phyloP scores from a whole-genome alignment of 805 yeast genomes.

The Suhomyces faveliae region DNA sequence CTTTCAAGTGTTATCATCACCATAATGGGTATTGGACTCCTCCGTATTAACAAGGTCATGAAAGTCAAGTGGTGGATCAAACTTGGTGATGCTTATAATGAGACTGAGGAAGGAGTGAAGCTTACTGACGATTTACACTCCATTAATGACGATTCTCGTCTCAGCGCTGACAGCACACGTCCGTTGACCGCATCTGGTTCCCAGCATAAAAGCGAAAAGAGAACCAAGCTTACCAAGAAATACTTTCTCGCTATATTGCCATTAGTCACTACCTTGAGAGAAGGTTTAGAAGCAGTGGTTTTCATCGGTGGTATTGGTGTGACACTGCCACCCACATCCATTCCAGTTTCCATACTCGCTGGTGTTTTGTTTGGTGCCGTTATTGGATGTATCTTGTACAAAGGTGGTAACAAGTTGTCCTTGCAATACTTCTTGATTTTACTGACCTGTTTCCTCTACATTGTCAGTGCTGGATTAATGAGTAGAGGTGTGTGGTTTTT shows the following conservation, averaged over 20 bases:
- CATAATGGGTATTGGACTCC: slow-evolving; percentile 79
- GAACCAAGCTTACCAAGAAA: slow-evolving; percentile 14
- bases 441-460: slow-evolving; percentile 41
- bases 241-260: slow-evolving; percentile 29
- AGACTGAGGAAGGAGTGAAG: slow-evolving; percentile 11
- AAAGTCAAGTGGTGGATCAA: slow-evolving; percentile 72
- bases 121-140: slow-evolving; percentile 2
- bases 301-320: slow-evolving; percentile 44
- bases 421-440: slow-evolving; percentile 40
- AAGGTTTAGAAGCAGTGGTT: slow-evolving; percentile 40
- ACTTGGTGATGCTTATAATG: slow-evolving; percentile 40
- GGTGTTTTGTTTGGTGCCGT: slow-evolving; percentile 32
- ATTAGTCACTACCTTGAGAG: slow-evolving; percentile 27
- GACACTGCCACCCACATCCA: slow-evolving; percentile 34
- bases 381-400: slow-evolving; percentile 36
- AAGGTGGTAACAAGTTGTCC: slow-evolving; percentile 42
- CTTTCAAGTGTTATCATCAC: slow-evolving; percentile 78
- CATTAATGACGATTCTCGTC: slow-evolving; percentile 5
- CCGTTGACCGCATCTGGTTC: slow-evolving; percentile 10
- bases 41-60: slow-evolving; percentile 72
- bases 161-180: slow-evolving; percentile 11
- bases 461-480: slow-evolving; percentile 45
- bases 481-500: slow-evolving; percentile 46
- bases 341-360: slow-evolving; percentile 27
- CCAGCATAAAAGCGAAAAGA: background rate